Conservation (phyloP, 495 filamentous ascomycete species). For the Penicillium maclennaniae region DNA sequence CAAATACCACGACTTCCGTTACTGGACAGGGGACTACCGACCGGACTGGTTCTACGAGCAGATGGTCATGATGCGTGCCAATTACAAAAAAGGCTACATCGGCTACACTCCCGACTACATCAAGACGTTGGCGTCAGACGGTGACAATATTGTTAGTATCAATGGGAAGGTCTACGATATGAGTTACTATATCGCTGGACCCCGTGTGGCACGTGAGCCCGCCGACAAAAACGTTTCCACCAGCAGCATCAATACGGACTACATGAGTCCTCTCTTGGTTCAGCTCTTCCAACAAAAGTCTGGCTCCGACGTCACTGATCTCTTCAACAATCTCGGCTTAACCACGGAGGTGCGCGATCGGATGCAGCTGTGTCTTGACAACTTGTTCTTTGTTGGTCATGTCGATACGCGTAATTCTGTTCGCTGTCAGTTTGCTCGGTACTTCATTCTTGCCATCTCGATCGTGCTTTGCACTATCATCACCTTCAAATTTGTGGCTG, state of each 20-base stretch:
- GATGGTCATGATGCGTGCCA: conserved; percentile 67
- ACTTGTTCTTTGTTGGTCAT: conserved; percentile 91
- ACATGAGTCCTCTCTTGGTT: conserved; percentile 75
- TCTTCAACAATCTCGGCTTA: conserved; percentile 69
- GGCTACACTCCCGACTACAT: conserved; percentile 82
- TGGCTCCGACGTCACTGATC: conserved; percentile 77
- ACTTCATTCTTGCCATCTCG: conserved; percentile 88
- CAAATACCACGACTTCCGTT: conserved; percentile 90
- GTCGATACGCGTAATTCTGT: conserved; percentile 87
- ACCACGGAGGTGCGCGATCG: conserved; percentile 47
- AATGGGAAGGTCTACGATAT: conserved; percentile 84
- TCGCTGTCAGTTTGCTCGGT: conserved; percentile 82
- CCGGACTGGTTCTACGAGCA: conserved; percentile 89
- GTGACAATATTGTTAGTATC: conserved; percentile 71
- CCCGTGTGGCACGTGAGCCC: conserved; percentile 57
- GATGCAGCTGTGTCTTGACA: conserved; percentile 86
- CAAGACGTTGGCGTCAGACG: conserved; percentile 58
- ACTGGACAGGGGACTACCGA: conserved; percentile 72
- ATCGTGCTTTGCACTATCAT: conserved; percentile 77
- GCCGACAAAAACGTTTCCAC: conserved; percentile 44
- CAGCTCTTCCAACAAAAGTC: conserved; percentile 71
- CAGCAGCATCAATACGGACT: conserved; percentile 59
- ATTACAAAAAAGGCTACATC: conserved; percentile 84
- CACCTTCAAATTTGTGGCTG: conserved; percentile 93
- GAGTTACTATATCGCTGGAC: conserved; percentile 77